Percentiles rank a stretch among this genome's conserved stretches.
Evolutionary conservation across 2,329 filamentous ascomycete genomes (phyloP).

Genomic region (Metarhizium sp.): DNA sequence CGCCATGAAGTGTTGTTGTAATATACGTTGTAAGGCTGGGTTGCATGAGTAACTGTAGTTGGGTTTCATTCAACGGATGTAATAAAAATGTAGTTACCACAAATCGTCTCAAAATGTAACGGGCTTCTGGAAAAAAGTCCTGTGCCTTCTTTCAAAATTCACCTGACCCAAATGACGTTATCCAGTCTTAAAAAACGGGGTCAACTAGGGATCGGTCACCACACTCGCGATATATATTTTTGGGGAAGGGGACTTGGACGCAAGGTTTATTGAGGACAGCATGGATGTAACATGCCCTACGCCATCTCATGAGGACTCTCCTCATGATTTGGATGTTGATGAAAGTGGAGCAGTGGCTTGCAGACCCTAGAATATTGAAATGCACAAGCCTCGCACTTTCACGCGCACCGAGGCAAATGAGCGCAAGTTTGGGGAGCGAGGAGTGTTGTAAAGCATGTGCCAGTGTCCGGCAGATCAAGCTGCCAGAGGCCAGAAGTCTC

Average conservation of each 20-base stretch:
- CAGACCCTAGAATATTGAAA: not conserved
- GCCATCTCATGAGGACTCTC: no score
- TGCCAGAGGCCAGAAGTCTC: no score
- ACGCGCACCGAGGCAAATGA: not conserved
- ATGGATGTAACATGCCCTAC: not conserved
- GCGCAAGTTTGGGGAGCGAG: not conserved
- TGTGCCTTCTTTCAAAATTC: not conserved
- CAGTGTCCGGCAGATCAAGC: not conserved
- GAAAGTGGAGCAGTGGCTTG: not conserved
- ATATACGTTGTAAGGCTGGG: not conserved
- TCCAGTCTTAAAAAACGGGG: not conserved
- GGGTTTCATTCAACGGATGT: not conserved
- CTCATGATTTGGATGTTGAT: no score
- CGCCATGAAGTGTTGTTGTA: not conserved
- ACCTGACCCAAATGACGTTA: not conserved
- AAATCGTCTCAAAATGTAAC: not conserved
- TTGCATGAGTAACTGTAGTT: not conserved
- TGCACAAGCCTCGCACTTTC: not conserved
- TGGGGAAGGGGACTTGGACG: not conserved
- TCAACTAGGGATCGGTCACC: not conserved
- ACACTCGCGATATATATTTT: not conserved
- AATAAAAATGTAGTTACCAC: not conserved
- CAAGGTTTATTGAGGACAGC: no score
- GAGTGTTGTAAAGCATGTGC: not conserved
- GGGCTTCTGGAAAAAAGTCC: not conserved